phyloP scores from a whole-genome alignment of 2,329 filamentous ascomycete genomes.

The Diaporthe nobilis region DNA sequence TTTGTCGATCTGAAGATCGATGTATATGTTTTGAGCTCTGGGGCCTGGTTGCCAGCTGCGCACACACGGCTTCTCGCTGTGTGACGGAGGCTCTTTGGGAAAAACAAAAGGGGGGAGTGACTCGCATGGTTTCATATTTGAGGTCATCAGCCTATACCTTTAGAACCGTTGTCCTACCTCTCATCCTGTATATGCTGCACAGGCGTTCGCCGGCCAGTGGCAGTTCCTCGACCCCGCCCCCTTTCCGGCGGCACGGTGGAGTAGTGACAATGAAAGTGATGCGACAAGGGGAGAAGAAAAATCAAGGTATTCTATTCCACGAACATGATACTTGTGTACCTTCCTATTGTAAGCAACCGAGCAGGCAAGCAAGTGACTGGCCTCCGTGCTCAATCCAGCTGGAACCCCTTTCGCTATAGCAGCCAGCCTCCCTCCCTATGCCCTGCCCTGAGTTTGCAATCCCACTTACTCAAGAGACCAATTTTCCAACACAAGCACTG shows the following conservation, averaged over 20 bases:
- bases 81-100: background rate
- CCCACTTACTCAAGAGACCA: background rate
- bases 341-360: background rate
- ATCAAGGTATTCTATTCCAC: conserved; percentile 12
- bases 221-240: background rate
- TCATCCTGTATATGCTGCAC: background rate
- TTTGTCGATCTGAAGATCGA: no score
- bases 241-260: background rate
- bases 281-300: background rate
- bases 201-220: background rate
- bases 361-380: conserved; percentile 6
- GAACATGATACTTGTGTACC: conserved; percentile 20
- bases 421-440: background rate
- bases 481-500: conserved; percentile 8
- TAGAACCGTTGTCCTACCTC: background rate
- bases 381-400: background rate
- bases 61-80: background rate
- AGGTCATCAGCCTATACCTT: background rate
- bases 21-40: background rate
- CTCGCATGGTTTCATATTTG: background rate
- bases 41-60: no score
- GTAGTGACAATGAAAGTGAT: background rate
- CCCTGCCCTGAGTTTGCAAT: background rate
- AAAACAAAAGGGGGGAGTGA: background rate
- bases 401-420: background rate